Evolutionary conservation across 345 rosid species (phyloP), one percentile per base, ranked within the genome.

Genomic region (Kandelia obovata): DNA sequence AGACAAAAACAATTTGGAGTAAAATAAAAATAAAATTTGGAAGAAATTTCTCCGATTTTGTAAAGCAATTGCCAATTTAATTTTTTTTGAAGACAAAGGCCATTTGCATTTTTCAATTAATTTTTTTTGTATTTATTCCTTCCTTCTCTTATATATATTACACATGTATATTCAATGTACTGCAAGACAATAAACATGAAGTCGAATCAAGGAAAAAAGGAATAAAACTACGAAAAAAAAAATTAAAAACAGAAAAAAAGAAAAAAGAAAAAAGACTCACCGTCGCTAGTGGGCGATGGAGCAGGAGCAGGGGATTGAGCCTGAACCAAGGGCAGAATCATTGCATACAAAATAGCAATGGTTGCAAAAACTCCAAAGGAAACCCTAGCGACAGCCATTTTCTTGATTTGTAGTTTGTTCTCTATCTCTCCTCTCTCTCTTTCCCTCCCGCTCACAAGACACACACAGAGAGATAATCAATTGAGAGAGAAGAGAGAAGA

Each of bases 201-300:
- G 47, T 39, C 47, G 13, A 53, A 21, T 0, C 26, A 11, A 53
- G 7, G 26, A 21, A 53, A 8, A 55, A 21, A 32, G 52, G 2
- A 31, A 49, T 55, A 21, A 32, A 19, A 7, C 9, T 19, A 0
- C 3, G 30, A 1, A 28, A 3, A 13, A 28, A 4, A 13, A 23
- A 34, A 15, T 5, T 11, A 34, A 35, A 25, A 28, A 57, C 0
- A 7, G n/a, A 23, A 21, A 63, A 2, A 4, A 1, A n/a, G 8
- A 25, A 20, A 25, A 20, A 9, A 16, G 3, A 28, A 11, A 60
- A 30, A 16, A 39, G 55, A 39, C 62, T n/a, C 26, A 73, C 72
- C 73, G 21, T 74, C 73, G 68, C 73, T 56, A 10, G 65, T 55
- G 35, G 73, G 77, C 0, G 77, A 53, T 6, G 73, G 77, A 61